A percentile compares a stretch with the other conserved stretches of the same genome.
These are phyloP conservation scores for Colletotrichum godetiae DNA, from an alignment of 2,329 filamentous ascomycete species.

Conservation along the genomic window DNA sequence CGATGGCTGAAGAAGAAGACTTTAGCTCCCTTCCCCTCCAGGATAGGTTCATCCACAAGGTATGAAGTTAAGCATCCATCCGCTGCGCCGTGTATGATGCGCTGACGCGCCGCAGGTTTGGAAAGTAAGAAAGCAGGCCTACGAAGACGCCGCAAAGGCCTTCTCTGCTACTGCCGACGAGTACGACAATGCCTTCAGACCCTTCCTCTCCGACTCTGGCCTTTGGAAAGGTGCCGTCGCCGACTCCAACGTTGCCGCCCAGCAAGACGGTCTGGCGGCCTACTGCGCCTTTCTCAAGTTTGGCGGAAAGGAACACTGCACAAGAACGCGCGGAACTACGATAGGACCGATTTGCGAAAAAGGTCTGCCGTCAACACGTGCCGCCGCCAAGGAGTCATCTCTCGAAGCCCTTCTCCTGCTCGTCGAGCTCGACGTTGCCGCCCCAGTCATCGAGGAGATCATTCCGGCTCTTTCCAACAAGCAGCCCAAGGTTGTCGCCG, in stretches of 20 bases:
- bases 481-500: constrained; percentile 85
- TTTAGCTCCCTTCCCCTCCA: constrained; percentile 81
- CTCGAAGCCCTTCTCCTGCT: constrained; percentile 89
- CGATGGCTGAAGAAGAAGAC: constrained; percentile 89
- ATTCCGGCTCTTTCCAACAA: constrained; percentile 87
- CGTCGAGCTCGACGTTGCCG: constrained; percentile 88
- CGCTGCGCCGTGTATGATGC: neutral
- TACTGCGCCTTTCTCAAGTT: constrained; percentile 94
- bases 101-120: constrained; percentile 70
- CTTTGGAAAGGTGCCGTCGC: constrained; percentile 93
- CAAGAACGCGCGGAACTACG: constrained; percentile 80
- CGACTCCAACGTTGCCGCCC: constrained; percentile 96
- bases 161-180: constrained; percentile 90
- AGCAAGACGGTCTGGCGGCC: constrained; percentile 89
- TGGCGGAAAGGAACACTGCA: constrained; percentile 81
- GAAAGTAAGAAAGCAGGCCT: constrained; percentile 96
- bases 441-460: constrained; percentile 89
- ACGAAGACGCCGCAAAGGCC: constrained; percentile 89
- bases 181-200: constrained; percentile 84
- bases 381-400: constrained; percentile 87
- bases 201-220: constrained; percentile 85
- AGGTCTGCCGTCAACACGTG: constrained; percentile 86
- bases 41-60: constrained; percentile 88
- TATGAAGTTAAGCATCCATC: constrained; percentile 44
- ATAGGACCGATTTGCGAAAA: constrained; percentile 89